A percentile compares a stretch with the other conserved stretches of the same genome.
Evolutionary conservation across 2,329 filamentous ascomycete genomes (phyloP).

Genomic region (Trichoderma koningii): DNA sequence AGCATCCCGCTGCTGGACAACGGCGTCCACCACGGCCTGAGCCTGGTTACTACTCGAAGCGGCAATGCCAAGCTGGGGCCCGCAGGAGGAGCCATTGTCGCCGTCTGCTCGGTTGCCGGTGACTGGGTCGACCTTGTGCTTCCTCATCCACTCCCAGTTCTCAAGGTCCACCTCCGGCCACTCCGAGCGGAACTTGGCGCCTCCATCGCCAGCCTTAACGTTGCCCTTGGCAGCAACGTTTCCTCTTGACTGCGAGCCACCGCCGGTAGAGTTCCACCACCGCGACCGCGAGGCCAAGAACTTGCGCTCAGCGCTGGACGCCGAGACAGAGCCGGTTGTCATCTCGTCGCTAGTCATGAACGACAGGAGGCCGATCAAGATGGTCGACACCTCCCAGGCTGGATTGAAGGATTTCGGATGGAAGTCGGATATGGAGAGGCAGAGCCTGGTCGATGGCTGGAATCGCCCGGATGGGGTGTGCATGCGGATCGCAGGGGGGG

Average conservation of each 20-base stretch:
- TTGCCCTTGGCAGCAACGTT: slow-evolving; percentile 67
- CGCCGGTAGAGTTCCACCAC: slow-evolving; percentile 97
- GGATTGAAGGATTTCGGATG: slow-evolving; percentile 98
- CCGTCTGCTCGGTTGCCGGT: slow-evolving; percentile 64
- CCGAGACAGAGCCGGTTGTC: slow-evolving; percentile 88
- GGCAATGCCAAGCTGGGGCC: slow-evolving; percentile 60
- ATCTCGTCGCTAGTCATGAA: slow-evolving; percentile 99
- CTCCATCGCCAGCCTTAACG: slow-evolving; percentile 89
- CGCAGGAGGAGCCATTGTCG: slow-evolving; percentile 56
- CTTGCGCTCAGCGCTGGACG: slow-evolving; percentile 73
- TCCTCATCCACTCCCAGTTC: slow-evolving; percentile 90
- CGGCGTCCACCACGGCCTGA: slow-evolving; percentile 75
- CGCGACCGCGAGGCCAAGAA: slow-evolving; percentile 74
- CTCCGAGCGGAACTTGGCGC: slow-evolving; percentile 83
- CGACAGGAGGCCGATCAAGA: slow-evolving; percentile 87
- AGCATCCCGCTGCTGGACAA: slow-evolving; percentile 73
- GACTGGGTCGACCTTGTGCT: slow-evolving; percentile 73
- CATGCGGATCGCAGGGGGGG: slow-evolving; percentile 97
- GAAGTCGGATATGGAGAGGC: slow-evolving; percentile 95
- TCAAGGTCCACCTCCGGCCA: slow-evolving; percentile 88
- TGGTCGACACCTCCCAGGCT: slow-evolving; percentile 96
- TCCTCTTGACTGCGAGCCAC: slow-evolving; percentile 67
- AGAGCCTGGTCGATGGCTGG: slow-evolving; percentile 87
- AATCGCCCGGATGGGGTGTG: slow-evolving; percentile 96
- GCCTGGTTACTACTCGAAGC: slow-evolving; percentile 61